A percentile compares a stretch with the other conserved stretches of the same genome.
phyloP scores from a whole-genome alignment of 2,329 filamentous ascomycete genomes.

The Colletotrichum horii region DNA sequence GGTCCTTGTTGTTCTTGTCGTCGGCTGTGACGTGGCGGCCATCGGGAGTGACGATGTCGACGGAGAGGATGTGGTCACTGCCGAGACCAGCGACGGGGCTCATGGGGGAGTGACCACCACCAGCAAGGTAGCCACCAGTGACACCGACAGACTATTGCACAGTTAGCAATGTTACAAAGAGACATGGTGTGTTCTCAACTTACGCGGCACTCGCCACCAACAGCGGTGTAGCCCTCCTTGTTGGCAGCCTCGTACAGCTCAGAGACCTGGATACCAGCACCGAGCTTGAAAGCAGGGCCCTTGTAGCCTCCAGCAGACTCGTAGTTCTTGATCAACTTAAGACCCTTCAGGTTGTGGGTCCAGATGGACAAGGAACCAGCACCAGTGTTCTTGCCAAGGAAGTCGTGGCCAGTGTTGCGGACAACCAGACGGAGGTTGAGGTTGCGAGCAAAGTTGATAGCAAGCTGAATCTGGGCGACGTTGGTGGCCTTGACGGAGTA shows the following conservation, averaged over 20 bases:
- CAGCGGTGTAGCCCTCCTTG: slow-evolving; percentile 49
- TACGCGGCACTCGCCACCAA: slow-evolving; percentile 57
- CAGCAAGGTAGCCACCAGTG: slow-evolving; percentile 32
- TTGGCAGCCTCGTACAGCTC: slow-evolving; percentile 58
- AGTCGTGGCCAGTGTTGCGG: slow-evolving; percentile 60
- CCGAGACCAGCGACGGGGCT: slow-evolving; percentile 45
- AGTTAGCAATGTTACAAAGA: accelerated
- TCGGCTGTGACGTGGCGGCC: slow-evolving; percentile 47
- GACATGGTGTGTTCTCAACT: background rate
- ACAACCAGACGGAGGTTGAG: slow-evolving; percentile 56
- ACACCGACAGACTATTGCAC: slow-evolving; percentile 27
- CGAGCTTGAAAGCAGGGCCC: slow-evolving; percentile 59
- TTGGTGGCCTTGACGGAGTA: slow-evolving; percentile 47
- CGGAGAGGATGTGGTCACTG: slow-evolving; percentile 55
- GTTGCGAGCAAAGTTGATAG: slow-evolving; percentile 50
- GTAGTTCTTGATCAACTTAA: slow-evolving; percentile 28
- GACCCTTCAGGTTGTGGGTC: slow-evolving; percentile 50
- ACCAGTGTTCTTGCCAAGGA: slow-evolving; percentile 57
- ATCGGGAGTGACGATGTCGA: slow-evolving; percentile 51
- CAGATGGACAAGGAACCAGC: slow-evolving; percentile 52
- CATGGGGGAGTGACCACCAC: slow-evolving; percentile 56
- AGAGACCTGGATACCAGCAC: slow-evolving; percentile 56
- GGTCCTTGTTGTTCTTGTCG: slow-evolving; percentile 44
- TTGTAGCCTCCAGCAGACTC: slow-evolving; percentile 31
- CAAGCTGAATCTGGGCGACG: slow-evolving; percentile 49